Conservation (phyloP, 2,329 filamentous ascomycete species). For the Penicillium nordicum region DNA sequence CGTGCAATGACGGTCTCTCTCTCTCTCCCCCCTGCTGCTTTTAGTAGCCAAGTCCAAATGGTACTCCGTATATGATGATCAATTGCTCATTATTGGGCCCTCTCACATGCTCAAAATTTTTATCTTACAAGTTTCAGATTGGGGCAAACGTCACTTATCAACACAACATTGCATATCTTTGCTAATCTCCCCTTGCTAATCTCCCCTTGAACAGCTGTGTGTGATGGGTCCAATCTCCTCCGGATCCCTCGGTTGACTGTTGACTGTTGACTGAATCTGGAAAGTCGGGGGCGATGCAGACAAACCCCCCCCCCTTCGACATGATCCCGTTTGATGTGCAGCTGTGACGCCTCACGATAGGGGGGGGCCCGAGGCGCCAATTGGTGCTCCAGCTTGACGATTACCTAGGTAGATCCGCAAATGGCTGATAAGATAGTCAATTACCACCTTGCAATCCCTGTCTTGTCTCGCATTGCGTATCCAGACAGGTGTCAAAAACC, state of each 20-base stretch:
- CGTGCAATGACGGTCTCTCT: neutral
- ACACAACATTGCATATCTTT: conserved; percentile 1
- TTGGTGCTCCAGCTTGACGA: conserved; percentile 5
- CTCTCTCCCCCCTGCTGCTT: too few species aligned
- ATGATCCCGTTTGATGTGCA: neutral
- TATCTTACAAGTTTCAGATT: neutral
- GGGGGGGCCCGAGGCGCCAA: neutral
- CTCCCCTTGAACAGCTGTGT: neutral
- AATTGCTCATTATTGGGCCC: neutral
- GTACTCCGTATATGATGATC: neutral
- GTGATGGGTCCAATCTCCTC: neutral
- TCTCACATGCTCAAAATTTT: neutral
- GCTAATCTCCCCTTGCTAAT: neutral
- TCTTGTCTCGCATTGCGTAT: neutral
- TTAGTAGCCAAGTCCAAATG: neutral
- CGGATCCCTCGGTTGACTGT: neutral
- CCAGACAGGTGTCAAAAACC: neutral
- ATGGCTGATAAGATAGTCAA: conserved; percentile 14
- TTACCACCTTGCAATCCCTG: neutral
- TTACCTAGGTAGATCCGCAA: conserved; percentile 6
- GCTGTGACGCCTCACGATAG: neutral
- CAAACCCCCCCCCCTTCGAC: neutral
- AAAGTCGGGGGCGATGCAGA: neutral
- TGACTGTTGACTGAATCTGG: neutral
- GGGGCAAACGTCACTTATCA: neutral